Conservation (phyloP, 345 rosid species). For the Populus alba region DNA sequence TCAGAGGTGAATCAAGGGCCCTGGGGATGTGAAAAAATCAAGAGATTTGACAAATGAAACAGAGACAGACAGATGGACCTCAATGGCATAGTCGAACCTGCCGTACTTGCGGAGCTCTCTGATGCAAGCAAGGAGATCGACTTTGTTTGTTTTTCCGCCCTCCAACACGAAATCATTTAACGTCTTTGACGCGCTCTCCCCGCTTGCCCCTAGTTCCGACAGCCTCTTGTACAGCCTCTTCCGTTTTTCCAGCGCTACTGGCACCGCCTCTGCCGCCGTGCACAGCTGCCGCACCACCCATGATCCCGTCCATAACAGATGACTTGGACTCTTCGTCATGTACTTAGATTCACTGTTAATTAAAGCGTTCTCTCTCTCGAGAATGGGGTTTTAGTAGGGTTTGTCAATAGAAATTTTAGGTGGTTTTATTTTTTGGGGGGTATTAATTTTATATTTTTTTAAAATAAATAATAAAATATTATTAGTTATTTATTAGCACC, state of each 20-base stretch:
- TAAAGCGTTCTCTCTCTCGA: neutral
- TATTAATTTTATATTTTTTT: too few species aligned
- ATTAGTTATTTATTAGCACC: too few species aligned
- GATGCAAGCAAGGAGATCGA: constrained; percentile 39
- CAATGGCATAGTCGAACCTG: constrained; percentile 54
- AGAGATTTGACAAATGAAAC: neutral
- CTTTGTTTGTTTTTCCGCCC: constrained; percentile 36
- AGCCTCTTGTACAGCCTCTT: constrained; percentile 45
- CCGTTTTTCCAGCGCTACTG: constrained; percentile 7
- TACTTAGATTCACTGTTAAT: neutral
- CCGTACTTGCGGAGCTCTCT: constrained; percentile 56
- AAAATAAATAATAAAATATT: too few species aligned
- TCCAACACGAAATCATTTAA: constrained; percentile 55
- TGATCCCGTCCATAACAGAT: constrained; percentile 23
- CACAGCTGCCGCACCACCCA: constrained; percentile 27
- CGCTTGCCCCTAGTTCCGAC: constrained; percentile 43
- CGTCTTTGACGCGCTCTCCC: constrained; percentile 48
- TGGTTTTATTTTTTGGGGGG: too few species aligned
- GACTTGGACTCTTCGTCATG: constrained; percentile 23
- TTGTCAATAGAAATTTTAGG: neutral
- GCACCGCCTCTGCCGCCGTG: constrained; percentile 22
- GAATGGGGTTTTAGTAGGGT: constrained; percentile 7
- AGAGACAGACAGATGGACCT: constrained; percentile 39
- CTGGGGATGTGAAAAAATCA: neutral
- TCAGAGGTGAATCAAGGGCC: too few species aligned